Conservation (phyloP, 306 rosid species). For the Prunus armeniaca region DNA sequence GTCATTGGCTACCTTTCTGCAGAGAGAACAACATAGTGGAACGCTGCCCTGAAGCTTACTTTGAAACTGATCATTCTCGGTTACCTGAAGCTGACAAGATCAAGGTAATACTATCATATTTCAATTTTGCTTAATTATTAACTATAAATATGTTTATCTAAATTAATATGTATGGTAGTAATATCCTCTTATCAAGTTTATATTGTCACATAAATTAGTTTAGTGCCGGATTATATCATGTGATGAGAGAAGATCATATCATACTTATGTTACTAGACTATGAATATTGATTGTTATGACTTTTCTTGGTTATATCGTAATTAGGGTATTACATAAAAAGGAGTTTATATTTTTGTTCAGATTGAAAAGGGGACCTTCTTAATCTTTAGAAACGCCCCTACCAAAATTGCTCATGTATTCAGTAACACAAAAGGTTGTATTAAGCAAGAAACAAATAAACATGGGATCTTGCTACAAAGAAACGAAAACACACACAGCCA, state of each 20-base stretch:
- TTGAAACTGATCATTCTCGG: conserved; percentile 5
- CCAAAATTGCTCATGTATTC: neutral
- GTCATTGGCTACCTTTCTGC: conserved; percentile 45
- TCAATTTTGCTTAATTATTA: neutral
- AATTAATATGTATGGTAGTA: no score
- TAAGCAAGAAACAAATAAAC: no score
- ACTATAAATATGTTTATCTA: neutral
- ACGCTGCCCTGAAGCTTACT: conserved; percentile 32
- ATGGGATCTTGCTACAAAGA: neutral
- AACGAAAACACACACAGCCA: neutral
- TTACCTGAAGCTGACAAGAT: conserved; percentile 20
- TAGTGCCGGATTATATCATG: no score
- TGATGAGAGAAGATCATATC: no score
- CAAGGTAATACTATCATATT: conserved; percentile 22
- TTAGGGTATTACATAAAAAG: no score
- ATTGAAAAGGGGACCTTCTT: neutral
- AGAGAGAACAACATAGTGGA: conserved; percentile 23
- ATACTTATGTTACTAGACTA: no score
- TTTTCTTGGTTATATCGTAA: no score
- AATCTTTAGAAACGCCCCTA: neutral
- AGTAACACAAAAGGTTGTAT: no score
- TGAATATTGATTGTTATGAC: no score
- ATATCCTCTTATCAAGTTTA: no score
- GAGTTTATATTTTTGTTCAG: no score
- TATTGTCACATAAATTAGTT: no score